Conservation (phyloP, 768 basidiomycete genomes). For the Crepidotus variabilis region DNA sequence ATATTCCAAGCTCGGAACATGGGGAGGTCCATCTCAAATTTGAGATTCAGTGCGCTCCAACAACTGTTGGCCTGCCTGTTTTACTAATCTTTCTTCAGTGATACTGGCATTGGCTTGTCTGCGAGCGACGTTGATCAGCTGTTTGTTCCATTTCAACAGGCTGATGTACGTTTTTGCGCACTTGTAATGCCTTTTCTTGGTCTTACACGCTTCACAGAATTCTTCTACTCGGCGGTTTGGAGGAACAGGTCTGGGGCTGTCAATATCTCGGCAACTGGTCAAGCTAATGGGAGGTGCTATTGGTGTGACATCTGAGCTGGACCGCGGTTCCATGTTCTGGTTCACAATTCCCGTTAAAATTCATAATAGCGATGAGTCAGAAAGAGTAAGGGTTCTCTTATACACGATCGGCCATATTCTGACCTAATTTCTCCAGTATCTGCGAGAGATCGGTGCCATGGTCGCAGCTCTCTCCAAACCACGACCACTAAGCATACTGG, state of each 20-base stretch:
- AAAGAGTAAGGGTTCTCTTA: conserved; percentile 36
- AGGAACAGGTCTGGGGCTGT: conserved; percentile 73
- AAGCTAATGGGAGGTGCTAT: conserved; percentile 76
- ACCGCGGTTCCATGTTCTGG: conserved; percentile 67
- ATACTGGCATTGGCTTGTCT: conserved; percentile 71
- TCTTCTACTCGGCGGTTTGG: conserved; percentile 75
- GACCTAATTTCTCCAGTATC: conserved; percentile 29
- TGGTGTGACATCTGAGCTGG: conserved; percentile 62
- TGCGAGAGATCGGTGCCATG: conserved; percentile 43
- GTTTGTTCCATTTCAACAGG: conserved; percentile 76
- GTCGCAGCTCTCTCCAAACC: conserved; percentile 44
- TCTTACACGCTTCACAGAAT: conserved; percentile 31
- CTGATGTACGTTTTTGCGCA: conserved; percentile 38
- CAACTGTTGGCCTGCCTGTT: not conserved
- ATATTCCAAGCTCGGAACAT: conserved; percentile 22
- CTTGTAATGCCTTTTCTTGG: not conserved
- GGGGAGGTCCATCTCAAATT: conserved; percentile 57
- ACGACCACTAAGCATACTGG: conserved; percentile 44
- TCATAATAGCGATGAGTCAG: conserved; percentile 51
- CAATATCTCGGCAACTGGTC: conserved; percentile 70
- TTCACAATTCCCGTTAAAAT: conserved; percentile 68
- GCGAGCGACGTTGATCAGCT: conserved; percentile 62
- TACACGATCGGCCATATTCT: not conserved
- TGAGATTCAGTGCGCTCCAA: conserved; percentile 49
- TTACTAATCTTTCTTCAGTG: conserved; percentile 32